Percentiles rank a stretch among this genome's conserved stretches.
Evolutionary conservation across 805 yeast species (phyloP).

Genomic region (Suhomyces canberraensis): DNA sequence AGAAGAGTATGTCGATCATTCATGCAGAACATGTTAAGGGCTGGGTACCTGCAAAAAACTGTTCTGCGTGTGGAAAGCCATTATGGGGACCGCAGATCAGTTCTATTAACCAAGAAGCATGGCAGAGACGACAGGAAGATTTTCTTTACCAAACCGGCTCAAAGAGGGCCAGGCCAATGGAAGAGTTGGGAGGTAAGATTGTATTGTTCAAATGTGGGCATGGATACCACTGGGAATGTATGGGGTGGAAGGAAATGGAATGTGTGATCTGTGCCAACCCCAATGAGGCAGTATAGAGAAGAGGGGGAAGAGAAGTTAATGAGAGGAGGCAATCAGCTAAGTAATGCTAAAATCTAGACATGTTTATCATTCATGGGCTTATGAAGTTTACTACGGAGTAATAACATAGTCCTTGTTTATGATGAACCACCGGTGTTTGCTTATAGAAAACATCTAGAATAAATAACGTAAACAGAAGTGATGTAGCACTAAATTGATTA

Average conservation of each 20-base stretch:
- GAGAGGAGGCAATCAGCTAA: too few species aligned
- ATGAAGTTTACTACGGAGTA: too few species aligned
- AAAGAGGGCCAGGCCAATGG: constrained; percentile 1
- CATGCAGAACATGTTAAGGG: constrained; percentile 50
- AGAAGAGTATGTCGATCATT: constrained; percentile 42
- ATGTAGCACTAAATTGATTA: too few species aligned
- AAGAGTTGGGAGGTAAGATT: constrained; percentile 23
- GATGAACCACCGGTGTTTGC: too few species aligned
- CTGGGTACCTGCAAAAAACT: constrained; percentile 54
- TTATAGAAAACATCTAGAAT: too few species aligned
- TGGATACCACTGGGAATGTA: constrained; percentile 59
- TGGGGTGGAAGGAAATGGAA: constrained; percentile 22
- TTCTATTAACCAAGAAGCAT: constrained; percentile 47
- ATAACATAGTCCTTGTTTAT: too few species aligned
- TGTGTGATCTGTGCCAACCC: constrained; percentile 26
- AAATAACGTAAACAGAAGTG: too few species aligned
- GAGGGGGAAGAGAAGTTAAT: not conserved
- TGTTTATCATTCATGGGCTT: too few species aligned
- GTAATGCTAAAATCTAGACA: too few species aligned
- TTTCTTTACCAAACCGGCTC: constrained; percentile 4
- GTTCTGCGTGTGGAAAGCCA: constrained; percentile 73
- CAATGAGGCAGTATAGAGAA: not conserved
- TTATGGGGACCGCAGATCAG: constrained; percentile 66
- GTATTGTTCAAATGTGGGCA: constrained; percentile 64
- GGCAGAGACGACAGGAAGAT: constrained; percentile 47